These are phyloP conservation scores for Sordariomycetes sp. DNA, from an alignment of 2,329 filamentous ascomycete genomes.

Conservation along the genomic window DNA sequence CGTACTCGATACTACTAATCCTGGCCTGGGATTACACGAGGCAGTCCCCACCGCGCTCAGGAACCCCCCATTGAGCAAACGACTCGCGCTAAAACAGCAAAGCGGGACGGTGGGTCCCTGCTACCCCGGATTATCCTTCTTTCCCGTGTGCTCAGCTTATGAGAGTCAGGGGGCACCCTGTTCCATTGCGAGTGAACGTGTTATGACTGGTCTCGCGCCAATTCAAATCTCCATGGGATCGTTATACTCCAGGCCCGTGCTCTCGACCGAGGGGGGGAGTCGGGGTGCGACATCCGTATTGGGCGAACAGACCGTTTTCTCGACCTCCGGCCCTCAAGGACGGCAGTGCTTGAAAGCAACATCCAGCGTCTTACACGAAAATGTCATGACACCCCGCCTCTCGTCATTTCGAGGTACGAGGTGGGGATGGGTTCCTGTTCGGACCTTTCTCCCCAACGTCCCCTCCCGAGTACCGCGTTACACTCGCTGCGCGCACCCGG, in stretches of 20 bases:
- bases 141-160: neutral
- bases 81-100: neutral
- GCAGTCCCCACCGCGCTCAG: no score
- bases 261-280: no score
- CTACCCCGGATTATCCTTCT: neutral
- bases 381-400: neutral
- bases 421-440: neutral
- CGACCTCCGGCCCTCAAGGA: neutral
- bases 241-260: no score
- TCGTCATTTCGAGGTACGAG: neutral
- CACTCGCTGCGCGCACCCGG: neutral
- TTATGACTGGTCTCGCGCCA: neutral
- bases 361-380: neutral
- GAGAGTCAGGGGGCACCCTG: neutral
- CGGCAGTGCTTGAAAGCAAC: neutral
- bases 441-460: neutral
- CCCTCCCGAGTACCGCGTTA: neutral
- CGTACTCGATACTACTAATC: no score
- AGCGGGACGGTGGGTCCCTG: neutral
- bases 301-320: neutral
- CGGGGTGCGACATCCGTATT: no score
- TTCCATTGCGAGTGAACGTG: neutral
- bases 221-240: neutral
- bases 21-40: no score
- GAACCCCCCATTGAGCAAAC: neutral